Evolutionary conservation across 345 rosid species (phyloP).

Genomic region (Dipteronia sinensis): DNA sequence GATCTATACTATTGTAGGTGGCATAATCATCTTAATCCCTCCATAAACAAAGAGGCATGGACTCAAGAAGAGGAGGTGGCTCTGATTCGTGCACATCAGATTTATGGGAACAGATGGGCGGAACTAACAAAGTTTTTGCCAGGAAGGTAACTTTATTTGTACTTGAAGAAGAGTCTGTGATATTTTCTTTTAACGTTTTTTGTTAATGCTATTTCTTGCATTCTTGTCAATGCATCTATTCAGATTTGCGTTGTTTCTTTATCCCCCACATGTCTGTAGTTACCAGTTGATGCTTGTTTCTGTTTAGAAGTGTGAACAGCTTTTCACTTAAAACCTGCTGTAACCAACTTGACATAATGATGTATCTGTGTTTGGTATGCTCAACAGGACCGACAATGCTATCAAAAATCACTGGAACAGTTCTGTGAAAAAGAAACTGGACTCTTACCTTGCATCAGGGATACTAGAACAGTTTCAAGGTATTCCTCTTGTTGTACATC

Average conservation of each 20-base stretch:
- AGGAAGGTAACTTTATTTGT: slow-evolving; percentile 69
- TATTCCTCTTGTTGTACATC: slow-evolving; percentile 57
- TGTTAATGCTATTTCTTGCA: neutral
- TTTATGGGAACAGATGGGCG: slow-evolving; percentile 98
- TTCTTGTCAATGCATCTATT: neutral
- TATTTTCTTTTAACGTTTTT: slow-evolving; percentile 10
- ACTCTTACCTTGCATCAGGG: slow-evolving; percentile 88
- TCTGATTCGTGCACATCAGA: slow-evolving; percentile 94
- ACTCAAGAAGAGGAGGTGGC: slow-evolving; percentile 98
- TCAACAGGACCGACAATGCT: slow-evolving; percentile 94
- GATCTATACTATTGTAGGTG: slow-evolving; percentile 56
- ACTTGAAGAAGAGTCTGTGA: slow-evolving; percentile 13
- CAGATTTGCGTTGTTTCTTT: neutral
- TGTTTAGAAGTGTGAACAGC: neutral
- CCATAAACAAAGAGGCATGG: slow-evolving; percentile 98
- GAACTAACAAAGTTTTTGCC: slow-evolving; percentile 96
- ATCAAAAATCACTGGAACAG: slow-evolving; percentile 99
- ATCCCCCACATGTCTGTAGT: neutral
- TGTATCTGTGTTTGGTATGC: slow-evolving; percentile 31
- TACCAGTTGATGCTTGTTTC: neutral
- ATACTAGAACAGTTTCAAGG: slow-evolving; percentile 77
- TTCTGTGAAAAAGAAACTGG: slow-evolving; percentile 97
- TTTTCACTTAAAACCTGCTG: neutral
- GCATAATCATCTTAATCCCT: slow-evolving; percentile 99
- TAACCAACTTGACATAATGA: slow-evolving; percentile 2